phyloP scores from a whole-genome alignment of 164 flowering plant genomes.

The Liriodendron chinense region DNA sequence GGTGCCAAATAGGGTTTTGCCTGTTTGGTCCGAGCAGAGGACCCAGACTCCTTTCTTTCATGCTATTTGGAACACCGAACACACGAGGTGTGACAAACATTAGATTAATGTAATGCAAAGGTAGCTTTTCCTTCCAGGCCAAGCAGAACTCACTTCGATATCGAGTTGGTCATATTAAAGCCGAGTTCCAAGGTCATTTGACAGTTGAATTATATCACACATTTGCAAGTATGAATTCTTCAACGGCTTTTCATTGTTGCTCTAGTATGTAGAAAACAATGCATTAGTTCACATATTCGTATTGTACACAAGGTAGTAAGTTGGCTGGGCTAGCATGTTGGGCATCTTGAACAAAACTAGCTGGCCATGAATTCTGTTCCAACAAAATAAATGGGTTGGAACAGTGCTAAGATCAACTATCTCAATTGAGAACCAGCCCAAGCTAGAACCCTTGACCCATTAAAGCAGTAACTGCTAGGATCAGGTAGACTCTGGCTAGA shows the following conservation, averaged over 20 bases:
- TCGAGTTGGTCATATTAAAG: slow-evolving; percentile 25
- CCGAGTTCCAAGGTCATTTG: slow-evolving; percentile 57
- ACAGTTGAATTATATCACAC: slow-evolving; percentile 90
- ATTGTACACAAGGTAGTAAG: not conserved
- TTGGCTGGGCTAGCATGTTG: no score
- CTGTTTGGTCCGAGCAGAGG: no score
- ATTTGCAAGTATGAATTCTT: slow-evolving; percentile 98
- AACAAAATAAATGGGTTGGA: no score
- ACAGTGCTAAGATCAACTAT: no score
- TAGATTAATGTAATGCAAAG: not conserved
- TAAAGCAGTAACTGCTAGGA: no score
- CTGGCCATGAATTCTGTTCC: no score
- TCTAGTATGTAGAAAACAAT: slow-evolving; percentile 41
- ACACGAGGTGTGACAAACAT: slow-evolving; percentile 2
- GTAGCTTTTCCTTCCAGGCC: slow-evolving; percentile 1
- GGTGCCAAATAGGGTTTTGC: no score
- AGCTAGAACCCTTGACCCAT: no score
- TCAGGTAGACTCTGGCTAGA: no score
- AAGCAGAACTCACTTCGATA: slow-evolving; percentile 7
- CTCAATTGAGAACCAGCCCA: no score
- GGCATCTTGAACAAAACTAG: no score
- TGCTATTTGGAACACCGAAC: slow-evolving; percentile 11
- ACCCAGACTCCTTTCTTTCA: no score
- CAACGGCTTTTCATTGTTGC: slow-evolving; percentile 94
- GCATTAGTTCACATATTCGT: not conserved